Percentiles rank a stretch among this genome's conserved stretches.
phyloP scores from a whole-genome alignment of 805 yeast genomes.

The Starmerella roubikii region DNA sequence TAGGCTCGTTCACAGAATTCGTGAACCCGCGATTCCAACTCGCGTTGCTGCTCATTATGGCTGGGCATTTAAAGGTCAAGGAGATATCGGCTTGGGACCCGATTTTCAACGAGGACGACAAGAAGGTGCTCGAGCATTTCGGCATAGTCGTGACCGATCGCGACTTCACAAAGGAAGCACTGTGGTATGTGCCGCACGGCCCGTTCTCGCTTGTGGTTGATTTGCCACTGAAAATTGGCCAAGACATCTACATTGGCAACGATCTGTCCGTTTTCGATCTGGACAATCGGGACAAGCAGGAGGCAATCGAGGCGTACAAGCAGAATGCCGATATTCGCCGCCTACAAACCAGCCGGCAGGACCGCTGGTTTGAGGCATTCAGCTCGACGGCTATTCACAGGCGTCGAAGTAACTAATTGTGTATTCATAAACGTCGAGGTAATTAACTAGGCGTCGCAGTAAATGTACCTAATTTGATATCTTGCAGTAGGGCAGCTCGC shows the following conservation, averaged over 20 bases:
- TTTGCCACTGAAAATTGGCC: constrained; percentile 10
- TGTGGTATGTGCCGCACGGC: constrained; percentile 67
- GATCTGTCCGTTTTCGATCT: constrained; percentile 16
- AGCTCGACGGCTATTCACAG: constrained; percentile 23
- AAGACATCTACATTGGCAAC: constrained; percentile 19
- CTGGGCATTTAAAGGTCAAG: constrained; percentile 20
- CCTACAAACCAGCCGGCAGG: constrained; percentile 6
- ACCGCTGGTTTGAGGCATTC: constrained; percentile 25
- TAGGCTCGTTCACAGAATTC: constrained; percentile 47
- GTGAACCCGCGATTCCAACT: constrained; percentile 46
- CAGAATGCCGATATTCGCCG: background rate
- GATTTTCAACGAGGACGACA: constrained; percentile 38
- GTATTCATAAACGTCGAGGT: no score
- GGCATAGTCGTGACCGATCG: constrained; percentile 23
- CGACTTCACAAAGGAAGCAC: background rate
- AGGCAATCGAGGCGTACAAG: constrained; percentile 4
- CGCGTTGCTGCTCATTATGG: constrained; percentile 40
- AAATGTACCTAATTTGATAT: no score
- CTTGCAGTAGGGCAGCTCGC: no score
- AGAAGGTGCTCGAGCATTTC: constrained; percentile 22
- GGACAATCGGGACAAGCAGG: constrained; percentile 25
- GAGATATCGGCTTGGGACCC: constrained; percentile 52
- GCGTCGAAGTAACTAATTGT: no score
- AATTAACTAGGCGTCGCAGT: no score
- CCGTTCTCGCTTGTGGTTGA: constrained; percentile 32